These are phyloP conservation scores for Dendrobium chrysotoxum DNA, from an alignment of 106 monocot genomes.

Conservation along the genomic window DNA sequence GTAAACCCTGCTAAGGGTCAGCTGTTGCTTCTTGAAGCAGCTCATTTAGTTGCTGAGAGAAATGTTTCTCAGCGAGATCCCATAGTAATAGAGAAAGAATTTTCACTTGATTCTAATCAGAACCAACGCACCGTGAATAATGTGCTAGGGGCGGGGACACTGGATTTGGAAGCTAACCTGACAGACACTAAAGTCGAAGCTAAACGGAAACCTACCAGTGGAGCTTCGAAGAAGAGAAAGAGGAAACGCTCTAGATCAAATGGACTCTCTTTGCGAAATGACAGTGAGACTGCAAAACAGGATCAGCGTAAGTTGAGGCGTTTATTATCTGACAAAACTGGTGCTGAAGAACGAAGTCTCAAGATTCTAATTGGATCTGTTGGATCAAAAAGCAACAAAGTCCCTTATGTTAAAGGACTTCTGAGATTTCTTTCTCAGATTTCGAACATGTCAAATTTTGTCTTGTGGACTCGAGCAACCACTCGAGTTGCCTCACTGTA, in stretches of 20 bases:
- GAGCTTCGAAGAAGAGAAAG: slow-evolving; percentile 29
- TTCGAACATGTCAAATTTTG: slow-evolving; percentile 48
- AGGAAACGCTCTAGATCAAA: slow-evolving; percentile 25
- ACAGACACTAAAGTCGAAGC: slow-evolving; percentile 15
- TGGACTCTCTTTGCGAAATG: slow-evolving; percentile 1
- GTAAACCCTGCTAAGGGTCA: slow-evolving; percentile 92
- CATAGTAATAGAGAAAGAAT: slow-evolving; percentile 24
- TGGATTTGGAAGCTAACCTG: slow-evolving; percentile 18
- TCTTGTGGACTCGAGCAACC: slow-evolving; percentile 87
- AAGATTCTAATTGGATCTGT: slow-evolving; percentile 87
- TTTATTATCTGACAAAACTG: slow-evolving; percentile 32
- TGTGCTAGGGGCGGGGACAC: slow-evolving; percentile 9
- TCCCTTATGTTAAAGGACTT: slow-evolving; percentile 65
- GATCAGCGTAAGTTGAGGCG: slow-evolving; percentile 22
- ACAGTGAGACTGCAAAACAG: slow-evolving; percentile 8
- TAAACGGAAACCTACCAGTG: slow-evolving; percentile 8
- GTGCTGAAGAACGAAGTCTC: slow-evolving; percentile 25
- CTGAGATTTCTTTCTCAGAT: slow-evolving; percentile 60
- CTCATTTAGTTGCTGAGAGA: slow-evolving; percentile 46
- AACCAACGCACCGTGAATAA: slow-evolving; percentile 14
- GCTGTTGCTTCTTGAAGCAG: slow-evolving; percentile 65
- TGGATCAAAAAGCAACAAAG: slow-evolving; percentile 97
- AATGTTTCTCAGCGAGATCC: slow-evolving; percentile 31
- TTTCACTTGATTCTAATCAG: slow-evolving; percentile 23
- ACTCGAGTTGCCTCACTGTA: slow-evolving; percentile 75